A percentile compares a stretch with the other conserved stretches of the same genome.
phyloP scores from a whole-genome alignment of 208 protist species.

The Ichthyophonus hoferi region DNA sequence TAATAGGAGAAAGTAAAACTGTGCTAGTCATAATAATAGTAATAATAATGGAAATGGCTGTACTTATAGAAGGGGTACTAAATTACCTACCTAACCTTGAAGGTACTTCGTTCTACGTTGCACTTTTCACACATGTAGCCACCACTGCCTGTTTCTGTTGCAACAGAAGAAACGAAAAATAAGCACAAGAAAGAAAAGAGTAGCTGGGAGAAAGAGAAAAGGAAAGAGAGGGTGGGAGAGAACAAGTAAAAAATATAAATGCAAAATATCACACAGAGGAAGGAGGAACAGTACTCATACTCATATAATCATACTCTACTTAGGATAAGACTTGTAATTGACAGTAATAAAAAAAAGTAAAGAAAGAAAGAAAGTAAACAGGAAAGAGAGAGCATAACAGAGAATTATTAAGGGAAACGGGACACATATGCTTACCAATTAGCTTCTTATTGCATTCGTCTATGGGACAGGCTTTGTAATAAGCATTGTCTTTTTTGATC shows the following conservation, averaged over 20 bases:
- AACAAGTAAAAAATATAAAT: too few species aligned
- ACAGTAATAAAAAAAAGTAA: too few species aligned
- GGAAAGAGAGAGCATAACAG: not conserved
- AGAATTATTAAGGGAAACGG: too few species aligned
- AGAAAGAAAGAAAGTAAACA: not conserved
- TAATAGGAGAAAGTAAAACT: too few species aligned
- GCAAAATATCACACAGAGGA: too few species aligned
- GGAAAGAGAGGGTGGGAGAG: not conserved
- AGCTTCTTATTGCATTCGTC: conserved; percentile 23
- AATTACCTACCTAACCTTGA: not conserved
- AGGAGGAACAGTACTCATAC: too few species aligned
- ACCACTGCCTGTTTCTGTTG: not conserved
- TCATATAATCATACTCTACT: too few species aligned
- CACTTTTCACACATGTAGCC: not conserved
- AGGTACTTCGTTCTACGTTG: not conserved
- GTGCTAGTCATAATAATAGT: too few species aligned
- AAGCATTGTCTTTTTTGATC: conserved; percentile 15
- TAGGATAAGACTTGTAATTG: too few species aligned
- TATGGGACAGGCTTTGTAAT: conserved; percentile 17
- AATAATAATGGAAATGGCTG: too few species aligned
- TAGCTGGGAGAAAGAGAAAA: not conserved
- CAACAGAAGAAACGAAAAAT: not conserved
- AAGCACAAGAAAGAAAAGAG: too few species aligned
- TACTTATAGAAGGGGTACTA: too few species aligned
- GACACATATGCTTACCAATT: not conserved